Evolutionary conservation across 345 rosid genomes (phyloP).

Genomic region (Microcos paniculata): DNA sequence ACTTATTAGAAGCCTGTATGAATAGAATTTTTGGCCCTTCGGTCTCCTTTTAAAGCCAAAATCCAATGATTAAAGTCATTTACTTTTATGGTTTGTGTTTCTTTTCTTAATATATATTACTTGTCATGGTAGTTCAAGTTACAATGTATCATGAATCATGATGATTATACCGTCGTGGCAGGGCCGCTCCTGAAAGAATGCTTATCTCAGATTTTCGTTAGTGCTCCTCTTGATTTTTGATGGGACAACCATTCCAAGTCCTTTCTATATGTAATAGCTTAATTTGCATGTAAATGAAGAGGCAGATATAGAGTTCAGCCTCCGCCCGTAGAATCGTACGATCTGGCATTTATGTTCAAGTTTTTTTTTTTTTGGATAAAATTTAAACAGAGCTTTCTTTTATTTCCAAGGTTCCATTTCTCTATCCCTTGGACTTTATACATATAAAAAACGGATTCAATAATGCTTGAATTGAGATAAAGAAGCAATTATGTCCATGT

Average conservation of each 20-base stretch:
- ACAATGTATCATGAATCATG: not conserved
- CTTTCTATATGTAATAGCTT: not conserved
- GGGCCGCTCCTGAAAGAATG: not conserved
- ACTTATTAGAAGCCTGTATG: not conserved
- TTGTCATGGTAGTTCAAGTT: conserved; percentile 20
- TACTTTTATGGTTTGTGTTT: not conserved
- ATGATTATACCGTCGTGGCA: not conserved
- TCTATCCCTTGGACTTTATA: too few species aligned
- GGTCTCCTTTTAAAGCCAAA: conserved; percentile 21
- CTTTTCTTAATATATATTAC: conserved; percentile 15
- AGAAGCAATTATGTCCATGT: not conserved
- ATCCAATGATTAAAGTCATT: not conserved
- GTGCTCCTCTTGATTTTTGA: conserved; percentile 10
- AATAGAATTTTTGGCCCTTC: not conserved
- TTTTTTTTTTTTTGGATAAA: not conserved
- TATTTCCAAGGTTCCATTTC: too few species aligned
- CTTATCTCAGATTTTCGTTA: not conserved
- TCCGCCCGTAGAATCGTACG: not conserved
- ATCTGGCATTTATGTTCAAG: not conserved
- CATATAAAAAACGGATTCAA: too few species aligned
- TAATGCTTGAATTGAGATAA: not conserved
- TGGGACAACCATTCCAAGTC: conserved; percentile 1
- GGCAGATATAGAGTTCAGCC: not conserved
- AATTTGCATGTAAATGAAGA: not conserved
- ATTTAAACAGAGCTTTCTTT: not conserved